Evolutionary conservation across 2,329 filamentous ascomycete species (phyloP).

Genomic region (Arachnomyces sp.): DNA sequence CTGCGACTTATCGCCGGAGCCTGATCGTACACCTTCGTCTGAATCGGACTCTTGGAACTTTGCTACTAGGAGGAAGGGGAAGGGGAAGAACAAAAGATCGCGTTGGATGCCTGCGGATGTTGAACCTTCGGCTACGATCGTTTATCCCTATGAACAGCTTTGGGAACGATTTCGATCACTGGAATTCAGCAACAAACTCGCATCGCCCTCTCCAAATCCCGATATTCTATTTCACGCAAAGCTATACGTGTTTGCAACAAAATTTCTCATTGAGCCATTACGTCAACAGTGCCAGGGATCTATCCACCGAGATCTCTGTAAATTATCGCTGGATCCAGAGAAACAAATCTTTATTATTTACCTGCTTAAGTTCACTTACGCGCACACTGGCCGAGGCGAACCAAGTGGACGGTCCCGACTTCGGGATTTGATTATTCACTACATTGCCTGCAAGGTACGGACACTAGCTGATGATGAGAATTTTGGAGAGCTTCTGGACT

Average conservation of each 20-base stretch:
- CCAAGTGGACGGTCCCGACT: slow-evolving; percentile 3
- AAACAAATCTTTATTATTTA: background rate
- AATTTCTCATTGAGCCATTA: slow-evolving; percentile 7
- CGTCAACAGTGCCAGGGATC: slow-evolving; percentile 1
- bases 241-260: slow-evolving; percentile 10
- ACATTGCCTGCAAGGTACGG: slow-evolving; percentile 6
- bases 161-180: background rate
- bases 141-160: slow-evolving; percentile 1
- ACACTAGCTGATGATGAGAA: slow-evolving; percentile 6
- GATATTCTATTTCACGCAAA: slow-evolving; percentile 8
- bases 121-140: too few species aligned
- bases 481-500: slow-evolving; percentile 4
- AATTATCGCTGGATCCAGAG: slow-evolving; percentile 1
- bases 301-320: slow-evolving; percentile 5
- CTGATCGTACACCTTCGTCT: too few species aligned
- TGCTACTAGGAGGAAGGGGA: too few species aligned
- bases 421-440: slow-evolving; percentile 8
- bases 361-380: background rate
- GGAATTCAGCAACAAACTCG: background rate
- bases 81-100: too few species aligned
- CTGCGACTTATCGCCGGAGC: too few species aligned
- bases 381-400: slow-evolving; percentile 4
- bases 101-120: too few species aligned
- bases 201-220: slow-evolving; percentile 2
- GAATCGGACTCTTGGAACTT: too few species aligned